Evolutionary conservation across 2,329 filamentous ascomycete species (phyloP).

Genomic region (Cercospora zeae-maydis): DNA sequence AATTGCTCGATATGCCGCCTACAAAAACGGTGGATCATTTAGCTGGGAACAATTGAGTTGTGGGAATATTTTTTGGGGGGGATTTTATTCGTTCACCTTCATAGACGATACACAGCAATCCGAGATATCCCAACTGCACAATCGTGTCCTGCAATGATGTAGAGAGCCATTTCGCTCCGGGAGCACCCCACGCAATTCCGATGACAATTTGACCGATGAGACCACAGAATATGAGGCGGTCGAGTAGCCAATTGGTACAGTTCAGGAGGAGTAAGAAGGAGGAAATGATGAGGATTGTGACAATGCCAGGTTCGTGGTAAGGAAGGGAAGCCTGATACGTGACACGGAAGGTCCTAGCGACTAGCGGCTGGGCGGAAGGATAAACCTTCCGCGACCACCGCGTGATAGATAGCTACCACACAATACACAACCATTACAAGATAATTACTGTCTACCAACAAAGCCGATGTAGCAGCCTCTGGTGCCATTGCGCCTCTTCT

Average conservation of each 20-base stretch:
- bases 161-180: conserved; percentile 60
- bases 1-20: conserved; percentile 58
- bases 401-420: neutral
- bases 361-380: too few species aligned
- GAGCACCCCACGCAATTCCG: conserved; percentile 66
- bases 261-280: conserved; percentile 52
- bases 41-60: neutral
- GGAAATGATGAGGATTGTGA: conserved; percentile 56
- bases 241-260: conserved; percentile 24
- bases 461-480: neutral
- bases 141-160: conserved; percentile 52
- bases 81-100: conserved; percentile 41
- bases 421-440: neutral
- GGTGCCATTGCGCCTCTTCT: neutral
- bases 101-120: conserved; percentile 68
- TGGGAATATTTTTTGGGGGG: neutral
- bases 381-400: conserved; percentile 2
- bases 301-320: conserved; percentile 43
- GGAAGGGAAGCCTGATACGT: conserved; percentile 21
- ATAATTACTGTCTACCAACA: too few species aligned
- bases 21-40: neutral
- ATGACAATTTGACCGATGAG: conserved; percentile 68
- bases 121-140: conserved; percentile 67
- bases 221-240: conserved; percentile 46
- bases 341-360: neutral